Base-by-base conservation (phyloP, 2,329 filamentous ascomycete species). In the Hymenoscyphus scutula region DNA sequence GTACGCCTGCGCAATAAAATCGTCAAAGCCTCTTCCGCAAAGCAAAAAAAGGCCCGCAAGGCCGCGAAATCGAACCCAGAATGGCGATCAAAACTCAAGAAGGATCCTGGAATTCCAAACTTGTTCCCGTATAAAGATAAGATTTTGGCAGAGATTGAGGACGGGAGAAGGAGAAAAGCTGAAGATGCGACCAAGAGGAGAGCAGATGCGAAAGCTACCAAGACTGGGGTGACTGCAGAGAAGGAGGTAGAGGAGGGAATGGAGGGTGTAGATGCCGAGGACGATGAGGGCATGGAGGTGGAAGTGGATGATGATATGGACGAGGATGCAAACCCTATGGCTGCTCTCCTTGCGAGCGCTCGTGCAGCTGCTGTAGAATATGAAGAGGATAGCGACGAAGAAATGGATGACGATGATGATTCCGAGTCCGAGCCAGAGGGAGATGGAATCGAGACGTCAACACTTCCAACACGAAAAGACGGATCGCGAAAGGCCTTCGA, bases 81-180 rank as follows among this genome's bases (percentile, higher is more conserved):
- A 91, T 98, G 95, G 92, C 87, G 90, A 70, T 93, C 92, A 64
- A 91, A 92, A 76, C 76, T 97, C 70, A 98, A 97, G 85, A 99
- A 98, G 81, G 95, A 99, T 73, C 95, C 94, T 27, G 95, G 95
- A 56, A 97, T 99, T 66, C 95, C 95, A 48, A 99, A 98, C 74
- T 80, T 97, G 38, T 99, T 97, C 79, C 95, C 95, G 0, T 97
- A 95, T 83, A 99, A 99, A 81, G 93, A 97, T 76, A 93, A 90
- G 81, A 85, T 99, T 30, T 84, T 99, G 37, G 87, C 93, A 63
- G 92, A 99, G 77, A 96, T 99, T 71, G 95, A 99, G 79, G 91
- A 97, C 78, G 89, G 86, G 71, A 89, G 89, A 74, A 80, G 89
- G 69, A 81, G 85, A 76, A 97, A 94, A 80, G 86, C 87, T 67